Conservation (phyloP, 202 grass and related monocot species). For the Bolboschoenoplectus hybrid region DNA sequence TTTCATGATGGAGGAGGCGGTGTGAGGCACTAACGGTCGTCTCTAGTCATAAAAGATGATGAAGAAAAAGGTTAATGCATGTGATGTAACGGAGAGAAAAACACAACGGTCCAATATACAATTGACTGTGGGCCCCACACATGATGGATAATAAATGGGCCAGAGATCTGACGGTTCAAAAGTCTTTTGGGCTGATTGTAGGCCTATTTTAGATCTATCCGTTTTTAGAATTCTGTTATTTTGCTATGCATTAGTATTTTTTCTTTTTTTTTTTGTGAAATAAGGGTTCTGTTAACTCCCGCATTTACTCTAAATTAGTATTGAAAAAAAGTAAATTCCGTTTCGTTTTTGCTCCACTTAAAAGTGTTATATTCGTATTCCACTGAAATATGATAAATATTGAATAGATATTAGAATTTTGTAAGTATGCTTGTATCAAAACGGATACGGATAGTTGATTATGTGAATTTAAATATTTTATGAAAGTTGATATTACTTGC, state of each 20-base stretch:
- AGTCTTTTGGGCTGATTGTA: not conserved
- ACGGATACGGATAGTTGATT: not conserved
- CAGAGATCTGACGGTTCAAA: not conserved
- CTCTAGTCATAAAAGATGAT: not conserved
- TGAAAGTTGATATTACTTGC: not conserved
- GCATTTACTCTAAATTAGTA: too few species aligned
- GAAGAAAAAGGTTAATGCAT: not conserved
- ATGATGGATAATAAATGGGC: not conserved
- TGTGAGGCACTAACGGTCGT: conserved; percentile 22
- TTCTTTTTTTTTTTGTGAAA: not conserved
- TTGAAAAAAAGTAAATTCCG: not conserved
- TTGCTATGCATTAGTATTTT: not conserved
- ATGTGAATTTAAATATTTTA: not conserved
- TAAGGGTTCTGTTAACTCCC: not conserved
- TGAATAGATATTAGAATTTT: not conserved
- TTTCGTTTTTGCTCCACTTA: not conserved
- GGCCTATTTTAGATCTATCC: not conserved
- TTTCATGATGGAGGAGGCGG: not conserved
- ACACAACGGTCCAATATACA: not conserved
- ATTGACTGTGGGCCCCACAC: not conserved
- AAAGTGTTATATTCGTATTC: not conserved
- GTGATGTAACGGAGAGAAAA: conserved; percentile 18
- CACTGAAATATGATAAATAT: not conserved
- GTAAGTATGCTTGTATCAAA: not conserved
- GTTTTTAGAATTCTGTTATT: not conserved